Conservation (phyloP, 1,284 basidiomycete species). For the Wolfiporia cocos region DNA sequence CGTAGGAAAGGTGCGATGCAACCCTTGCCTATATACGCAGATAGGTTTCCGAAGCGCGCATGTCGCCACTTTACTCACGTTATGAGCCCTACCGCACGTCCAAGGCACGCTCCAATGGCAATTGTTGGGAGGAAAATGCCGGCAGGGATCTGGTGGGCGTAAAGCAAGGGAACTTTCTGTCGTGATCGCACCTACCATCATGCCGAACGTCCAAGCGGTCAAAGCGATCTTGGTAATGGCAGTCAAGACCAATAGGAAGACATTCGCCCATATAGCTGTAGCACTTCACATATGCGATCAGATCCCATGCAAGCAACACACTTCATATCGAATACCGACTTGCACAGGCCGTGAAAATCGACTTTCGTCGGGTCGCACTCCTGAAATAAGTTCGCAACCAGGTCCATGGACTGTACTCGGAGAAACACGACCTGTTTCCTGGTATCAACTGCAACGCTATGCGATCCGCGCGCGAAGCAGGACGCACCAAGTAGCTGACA, state of each 20-base stretch:
- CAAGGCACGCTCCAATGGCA: conserved; percentile 64
- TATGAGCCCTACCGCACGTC: conserved; percentile 62
- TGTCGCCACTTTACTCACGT: no score
- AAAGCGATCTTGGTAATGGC: conserved; percentile 54
- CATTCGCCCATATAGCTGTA: conserved; percentile 57
- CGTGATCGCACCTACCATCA: conserved; percentile 66
- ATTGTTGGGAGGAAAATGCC: conserved; percentile 75
- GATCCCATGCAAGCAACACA: background rate
- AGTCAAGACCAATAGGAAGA: conserved; percentile 59
- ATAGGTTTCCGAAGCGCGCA: no score
- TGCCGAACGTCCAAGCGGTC: conserved; percentile 73
- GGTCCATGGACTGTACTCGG: conserved; percentile 63
- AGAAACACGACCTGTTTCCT: conserved; percentile 23
- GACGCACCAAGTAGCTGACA: conserved; percentile 55
- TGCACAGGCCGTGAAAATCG: conserved; percentile 71
- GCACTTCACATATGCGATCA: conserved; percentile 33
- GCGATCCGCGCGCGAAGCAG: no score
- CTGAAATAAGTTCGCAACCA: conserved; percentile 68
- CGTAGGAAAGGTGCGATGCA: conserved; percentile 53
- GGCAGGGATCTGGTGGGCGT: conserved; percentile 67
- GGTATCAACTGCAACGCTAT: no score
- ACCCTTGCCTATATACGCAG: conserved; percentile 60
- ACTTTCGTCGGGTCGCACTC: conserved; percentile 62
- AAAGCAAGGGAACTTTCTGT: no score
- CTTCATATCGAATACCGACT: conserved; percentile 31